Percentiles rank a stretch among this genome's conserved stretches.
These are phyloP conservation scores for Macadamia tetraphylla DNA, from an alignment of 164 flowering plant species.

Conservation along the genomic window DNA sequence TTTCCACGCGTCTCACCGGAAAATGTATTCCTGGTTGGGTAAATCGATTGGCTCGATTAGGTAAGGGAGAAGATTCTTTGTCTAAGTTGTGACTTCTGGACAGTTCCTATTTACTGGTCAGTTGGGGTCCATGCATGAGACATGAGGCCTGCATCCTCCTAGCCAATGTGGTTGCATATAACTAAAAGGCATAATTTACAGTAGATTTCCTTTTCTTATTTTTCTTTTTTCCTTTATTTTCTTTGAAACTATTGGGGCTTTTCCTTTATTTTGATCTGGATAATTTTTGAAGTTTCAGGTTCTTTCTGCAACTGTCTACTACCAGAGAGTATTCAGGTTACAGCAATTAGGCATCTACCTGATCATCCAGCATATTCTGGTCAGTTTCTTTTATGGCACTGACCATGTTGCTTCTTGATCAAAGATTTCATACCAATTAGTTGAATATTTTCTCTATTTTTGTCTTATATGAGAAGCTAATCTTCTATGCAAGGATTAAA, in stretches of 20 bases:
- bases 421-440: too few species aligned
- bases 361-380: conserved; percentile 60
- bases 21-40: conserved; percentile 95
- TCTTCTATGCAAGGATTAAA: too few species aligned
- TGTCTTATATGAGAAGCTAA: too few species aligned
- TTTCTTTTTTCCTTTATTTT: too few species aligned
- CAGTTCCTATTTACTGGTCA: background rate
- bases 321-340: conserved; percentile 69
- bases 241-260: too few species aligned
- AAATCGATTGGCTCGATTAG: conserved; percentile 82
- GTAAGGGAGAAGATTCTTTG: conserved; percentile 28
- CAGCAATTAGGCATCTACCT: conserved; percentile 70
- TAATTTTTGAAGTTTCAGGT: conserved; percentile 51
- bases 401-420: background rate
- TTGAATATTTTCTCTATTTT: too few species aligned
- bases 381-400: conserved; percentile 16
- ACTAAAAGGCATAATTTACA: too few species aligned
- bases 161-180: too few species aligned
- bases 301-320: conserved; percentile 85
- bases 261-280: background rate
- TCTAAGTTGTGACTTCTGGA: background rate
- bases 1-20: conserved; percentile 66
- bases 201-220: background rate
- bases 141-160: too few species aligned
- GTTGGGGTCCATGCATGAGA: too few species aligned